These are phyloP conservation scores for Cladosporium sp. DNA, from an alignment of 2,329 filamentous ascomycete species.

Conservation along the genomic window DNA sequence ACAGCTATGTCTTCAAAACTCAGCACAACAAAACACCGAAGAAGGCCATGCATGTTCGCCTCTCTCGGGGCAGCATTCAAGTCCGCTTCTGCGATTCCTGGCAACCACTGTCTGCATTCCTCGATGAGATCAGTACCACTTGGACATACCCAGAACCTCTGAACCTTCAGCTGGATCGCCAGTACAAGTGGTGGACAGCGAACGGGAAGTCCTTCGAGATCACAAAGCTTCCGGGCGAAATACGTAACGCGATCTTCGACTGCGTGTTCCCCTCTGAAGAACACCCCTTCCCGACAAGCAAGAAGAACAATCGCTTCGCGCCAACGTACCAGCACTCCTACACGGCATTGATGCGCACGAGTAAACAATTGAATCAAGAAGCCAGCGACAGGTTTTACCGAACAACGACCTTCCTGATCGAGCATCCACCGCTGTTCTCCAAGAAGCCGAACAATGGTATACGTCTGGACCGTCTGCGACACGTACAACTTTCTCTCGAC, in stretches of 20 bases:
- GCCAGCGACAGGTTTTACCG: constrained; percentile 28
- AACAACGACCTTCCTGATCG: constrained; percentile 27
- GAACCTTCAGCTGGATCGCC: neutral
- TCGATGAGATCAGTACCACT: neutral
- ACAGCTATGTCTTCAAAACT: neutral
- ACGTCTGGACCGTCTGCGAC: constrained; percentile 24
- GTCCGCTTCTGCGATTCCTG: neutral
- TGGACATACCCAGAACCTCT: neutral
- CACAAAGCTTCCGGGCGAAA: constrained; percentile 22
- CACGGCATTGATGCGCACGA: constrained; percentile 24
- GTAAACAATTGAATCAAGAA: constrained; percentile 29
- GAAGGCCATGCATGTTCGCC: neutral
- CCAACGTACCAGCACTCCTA: neutral
- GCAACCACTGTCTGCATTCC: neutral
- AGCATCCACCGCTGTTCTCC: constrained; percentile 21
- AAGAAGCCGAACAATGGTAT: constrained; percentile 23
- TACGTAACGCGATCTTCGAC: constrained; percentile 23
- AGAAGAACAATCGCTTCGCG: neutral
- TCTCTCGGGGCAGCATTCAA: neutral
- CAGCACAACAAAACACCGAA: neutral
- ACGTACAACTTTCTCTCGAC: constrained; percentile 29
- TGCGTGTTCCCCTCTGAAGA: neutral
- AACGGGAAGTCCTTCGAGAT: constrained; percentile 24
- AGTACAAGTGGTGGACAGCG: constrained; percentile 20
- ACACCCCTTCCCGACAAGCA: neutral